Base-by-base conservation (phyloP, 345 rosid genomes). In the Carallia pectinifolia region DNA sequence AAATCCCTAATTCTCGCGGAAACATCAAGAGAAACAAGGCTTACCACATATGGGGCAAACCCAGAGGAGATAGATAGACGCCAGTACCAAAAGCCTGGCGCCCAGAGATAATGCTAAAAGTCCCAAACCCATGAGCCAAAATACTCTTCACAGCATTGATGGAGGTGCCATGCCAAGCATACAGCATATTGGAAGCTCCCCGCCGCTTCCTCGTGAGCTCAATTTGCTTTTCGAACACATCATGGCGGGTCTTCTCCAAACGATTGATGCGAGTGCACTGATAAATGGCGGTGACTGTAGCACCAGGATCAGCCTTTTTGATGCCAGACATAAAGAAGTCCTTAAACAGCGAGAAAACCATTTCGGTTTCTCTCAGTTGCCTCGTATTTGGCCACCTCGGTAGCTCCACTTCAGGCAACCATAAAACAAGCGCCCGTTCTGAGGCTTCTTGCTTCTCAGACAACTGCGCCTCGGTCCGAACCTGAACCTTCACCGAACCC, bases 151-250 rank as follows among this genome's bases (percentile, higher is more conserved):
- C 70, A 29, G 2, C 70, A 58, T 79, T 66, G 2, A 64, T 68
- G 10, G 87, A 76, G 6, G 79, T 64, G 16, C 85, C 87, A 58
- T 76, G 67, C 88, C 90, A 86, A 10, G 84, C 85, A 58, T 76
- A 77, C 34, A 71, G 72, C 7, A 36, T 66, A 54, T 78, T 87
- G 1, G 77, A 52, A 38, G 53, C 58, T 15, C 84, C 77, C 50
- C 83, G 76, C 18, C 69, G 59, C 0, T 68, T 69, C 72, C 58
- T 79, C 15, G 69, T 72, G 16, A 72, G 29, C 65, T 72, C 82
- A 23, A 63, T 68, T 72, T 81, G 80, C 62, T 60, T 77, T 53
- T 72, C 68, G 29, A 84, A 87, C 34, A 70, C 78, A 15, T 76
- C 75, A 13, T 31, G n/a, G 38, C 87, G 80, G 6, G 85, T 79